Percentiles rank a stretch among this genome's conserved stretches.
Conservation (phyloP, 331 rosid genomes). For the Malus hybrid region DNA sequence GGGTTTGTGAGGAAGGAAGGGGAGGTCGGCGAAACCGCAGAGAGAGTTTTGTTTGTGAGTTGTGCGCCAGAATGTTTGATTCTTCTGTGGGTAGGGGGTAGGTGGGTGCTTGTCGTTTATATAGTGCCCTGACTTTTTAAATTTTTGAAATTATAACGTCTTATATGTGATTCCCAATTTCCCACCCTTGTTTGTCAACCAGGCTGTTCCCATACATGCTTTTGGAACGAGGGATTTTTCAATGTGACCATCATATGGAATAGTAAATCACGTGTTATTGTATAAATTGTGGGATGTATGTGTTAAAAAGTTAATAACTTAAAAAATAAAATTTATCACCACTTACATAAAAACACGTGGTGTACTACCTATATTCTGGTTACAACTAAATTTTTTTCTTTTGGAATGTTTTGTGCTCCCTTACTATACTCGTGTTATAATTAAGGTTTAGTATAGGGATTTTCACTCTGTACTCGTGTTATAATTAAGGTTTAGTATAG, state of each 20-base stretch:
- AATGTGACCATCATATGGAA: too few species aligned
- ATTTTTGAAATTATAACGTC: conserved; percentile 7
- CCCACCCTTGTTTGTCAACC: background rate
- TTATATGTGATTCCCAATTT: background rate
- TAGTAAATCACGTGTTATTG: too few species aligned
- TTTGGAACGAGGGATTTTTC: background rate
- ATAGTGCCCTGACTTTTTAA: background rate
- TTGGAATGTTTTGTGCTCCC: background rate
- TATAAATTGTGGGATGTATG: too few species aligned
- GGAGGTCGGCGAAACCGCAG: background rate
- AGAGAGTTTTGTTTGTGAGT: background rate
- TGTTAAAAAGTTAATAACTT: too few species aligned
- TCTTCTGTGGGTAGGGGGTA: background rate
- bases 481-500: too few species aligned
- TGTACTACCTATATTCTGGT: too few species aligned
- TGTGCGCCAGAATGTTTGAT: background rate
- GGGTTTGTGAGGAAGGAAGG: background rate
- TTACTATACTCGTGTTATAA: too few species aligned
- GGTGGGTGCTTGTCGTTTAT: background rate
- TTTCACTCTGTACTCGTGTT: too few species aligned
- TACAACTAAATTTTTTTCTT: too few species aligned
- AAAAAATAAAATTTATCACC: too few species aligned
- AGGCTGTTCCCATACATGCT: background rate
- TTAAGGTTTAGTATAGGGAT: too few species aligned
- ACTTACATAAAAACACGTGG: too few species aligned